These are phyloP conservation scores for Microcera coccophila DNA, from an alignment of 2,329 filamentous ascomycete genomes.

Conservation along the genomic window DNA sequence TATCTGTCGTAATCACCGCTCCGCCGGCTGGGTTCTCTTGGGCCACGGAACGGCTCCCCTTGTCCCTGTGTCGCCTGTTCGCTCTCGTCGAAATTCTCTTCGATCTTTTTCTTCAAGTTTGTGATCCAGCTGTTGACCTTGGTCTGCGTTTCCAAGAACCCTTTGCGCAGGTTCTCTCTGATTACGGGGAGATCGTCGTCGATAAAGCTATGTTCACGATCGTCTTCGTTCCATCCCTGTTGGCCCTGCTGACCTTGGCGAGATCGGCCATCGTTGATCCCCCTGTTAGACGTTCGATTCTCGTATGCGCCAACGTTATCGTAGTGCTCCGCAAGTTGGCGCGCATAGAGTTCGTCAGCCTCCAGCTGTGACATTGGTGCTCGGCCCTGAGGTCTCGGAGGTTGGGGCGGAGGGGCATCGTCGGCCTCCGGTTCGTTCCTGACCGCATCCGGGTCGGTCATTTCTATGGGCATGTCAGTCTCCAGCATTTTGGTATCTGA, in stretches of 20 bases:
- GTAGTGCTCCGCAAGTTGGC: conserved; percentile 90
- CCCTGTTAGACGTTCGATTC: conserved; percentile 49
- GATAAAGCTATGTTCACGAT: conserved; percentile 83
- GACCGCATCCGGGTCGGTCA: conserved; percentile 73
- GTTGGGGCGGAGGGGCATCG: conserved; percentile 65
- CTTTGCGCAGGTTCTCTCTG: conserved; percentile 86
- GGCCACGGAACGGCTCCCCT: conserved; percentile 43
- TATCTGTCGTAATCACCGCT: conserved; percentile 90
- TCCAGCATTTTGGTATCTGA: background rate
- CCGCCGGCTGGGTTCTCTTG: conserved; percentile 60
- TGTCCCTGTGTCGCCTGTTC: conserved; percentile 41
- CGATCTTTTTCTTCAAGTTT: conserved; percentile 86
- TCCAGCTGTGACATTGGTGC: conserved; percentile 75
- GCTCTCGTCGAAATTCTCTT: conserved; percentile 78
- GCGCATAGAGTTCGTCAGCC: conserved; percentile 85
- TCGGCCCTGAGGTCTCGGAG: conserved; percentile 66
- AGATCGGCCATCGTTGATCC: conserved; percentile 22
- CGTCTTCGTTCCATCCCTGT: conserved; percentile 43
- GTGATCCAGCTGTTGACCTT: conserved; percentile 93
- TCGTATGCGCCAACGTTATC: conserved; percentile 60
- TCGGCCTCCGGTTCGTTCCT: conserved; percentile 49
- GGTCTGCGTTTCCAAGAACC: conserved; percentile 88
- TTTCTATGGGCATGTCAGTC: conserved; percentile 46
- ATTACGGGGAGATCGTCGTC: conserved; percentile 95
- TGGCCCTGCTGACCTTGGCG: conserved; percentile 43